These are phyloP conservation scores for Trichoderma erinaceum DNA, from an alignment of 495 filamentous ascomycete genomes.

Conservation along the genomic window DNA sequence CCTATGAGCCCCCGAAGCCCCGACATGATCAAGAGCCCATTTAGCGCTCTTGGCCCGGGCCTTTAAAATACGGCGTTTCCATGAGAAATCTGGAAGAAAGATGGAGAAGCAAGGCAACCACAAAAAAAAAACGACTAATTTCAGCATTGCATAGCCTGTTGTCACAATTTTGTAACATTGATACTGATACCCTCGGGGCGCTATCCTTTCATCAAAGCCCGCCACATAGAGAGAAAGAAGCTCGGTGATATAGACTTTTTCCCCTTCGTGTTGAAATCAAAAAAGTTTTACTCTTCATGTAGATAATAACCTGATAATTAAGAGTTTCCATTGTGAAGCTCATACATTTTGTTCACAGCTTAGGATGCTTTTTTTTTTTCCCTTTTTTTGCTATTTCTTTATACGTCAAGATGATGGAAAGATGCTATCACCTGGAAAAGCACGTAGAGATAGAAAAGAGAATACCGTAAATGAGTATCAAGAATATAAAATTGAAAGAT, in stretches of 20 bases:
- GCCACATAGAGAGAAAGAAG: not conserved
- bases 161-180: slow-evolving; percentile 5
- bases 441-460: too few species aligned
- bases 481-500: not conserved
- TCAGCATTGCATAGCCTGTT: slow-evolving; percentile 10
- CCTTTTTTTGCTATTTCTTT: too few species aligned
- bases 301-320: not conserved
- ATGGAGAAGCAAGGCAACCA: not conserved
- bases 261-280: not conserved
- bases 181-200: slow-evolving; percentile 11
- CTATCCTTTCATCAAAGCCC: not conserved
- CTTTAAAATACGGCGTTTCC: not conserved
- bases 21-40: slow-evolving; percentile 70
- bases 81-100: not conserved
- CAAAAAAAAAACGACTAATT: not conserved
- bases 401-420: too few species aligned
- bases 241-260: not conserved
- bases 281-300: not conserved
- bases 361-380: too few species aligned
- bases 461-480: not conserved
- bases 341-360: not conserved
- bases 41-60: slow-evolving; percentile 36
- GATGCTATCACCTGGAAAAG: too few species aligned
- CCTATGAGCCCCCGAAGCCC: slow-evolving; percentile 74
- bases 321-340: not conserved